These are phyloP conservation scores for Volutella citrinella DNA, from an alignment of 2,329 filamentous ascomycete genomes.

Conservation along the genomic window DNA sequence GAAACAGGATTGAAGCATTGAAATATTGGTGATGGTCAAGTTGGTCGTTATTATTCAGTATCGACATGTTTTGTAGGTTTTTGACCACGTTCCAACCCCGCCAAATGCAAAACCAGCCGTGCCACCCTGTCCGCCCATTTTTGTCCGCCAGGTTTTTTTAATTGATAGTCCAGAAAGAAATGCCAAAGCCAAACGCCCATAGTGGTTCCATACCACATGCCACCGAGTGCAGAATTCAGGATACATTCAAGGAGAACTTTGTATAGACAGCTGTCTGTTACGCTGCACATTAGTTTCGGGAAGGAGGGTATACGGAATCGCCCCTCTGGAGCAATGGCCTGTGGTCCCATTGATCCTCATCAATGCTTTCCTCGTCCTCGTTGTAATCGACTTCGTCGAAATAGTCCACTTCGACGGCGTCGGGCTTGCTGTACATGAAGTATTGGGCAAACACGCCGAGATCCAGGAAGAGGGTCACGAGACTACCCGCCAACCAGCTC, in stretches of 20 bases:
- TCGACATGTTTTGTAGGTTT: background rate
- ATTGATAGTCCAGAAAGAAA: too few species aligned
- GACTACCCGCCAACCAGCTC: slow-evolving; percentile 85
- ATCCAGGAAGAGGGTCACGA: slow-evolving; percentile 83
- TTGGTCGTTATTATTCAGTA: too few species aligned
- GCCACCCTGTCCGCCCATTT: background rate
- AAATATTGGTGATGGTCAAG: too few species aligned
- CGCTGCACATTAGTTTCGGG: too few species aligned
- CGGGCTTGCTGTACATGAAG: slow-evolving; percentile 69
- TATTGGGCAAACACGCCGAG: slow-evolving; percentile 87
- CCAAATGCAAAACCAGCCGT: background rate
- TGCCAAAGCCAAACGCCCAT: too few species aligned
- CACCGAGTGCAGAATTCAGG: too few species aligned
- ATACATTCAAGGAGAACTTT: too few species aligned
- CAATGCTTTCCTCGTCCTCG: slow-evolving; percentile 22
- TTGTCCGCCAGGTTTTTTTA: too few species aligned
- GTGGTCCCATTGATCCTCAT: slow-evolving; percentile 36
- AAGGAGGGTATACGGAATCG: slow-evolving; percentile 27
- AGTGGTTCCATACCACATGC: too few species aligned
- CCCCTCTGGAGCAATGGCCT: slow-evolving; percentile 35
- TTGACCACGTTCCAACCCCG: background rate
- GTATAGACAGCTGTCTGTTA: too few species aligned
- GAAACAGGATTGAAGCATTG: too few species aligned
- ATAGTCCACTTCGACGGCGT: slow-evolving; percentile 31
- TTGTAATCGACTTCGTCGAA: slow-evolving; percentile 27